Evolutionary conservation across 202 grass and related monocot genomes (phyloP), one percentile per base, ranked within the genome.

Genomic region (Dendrocalamus latiflorus): DNA sequence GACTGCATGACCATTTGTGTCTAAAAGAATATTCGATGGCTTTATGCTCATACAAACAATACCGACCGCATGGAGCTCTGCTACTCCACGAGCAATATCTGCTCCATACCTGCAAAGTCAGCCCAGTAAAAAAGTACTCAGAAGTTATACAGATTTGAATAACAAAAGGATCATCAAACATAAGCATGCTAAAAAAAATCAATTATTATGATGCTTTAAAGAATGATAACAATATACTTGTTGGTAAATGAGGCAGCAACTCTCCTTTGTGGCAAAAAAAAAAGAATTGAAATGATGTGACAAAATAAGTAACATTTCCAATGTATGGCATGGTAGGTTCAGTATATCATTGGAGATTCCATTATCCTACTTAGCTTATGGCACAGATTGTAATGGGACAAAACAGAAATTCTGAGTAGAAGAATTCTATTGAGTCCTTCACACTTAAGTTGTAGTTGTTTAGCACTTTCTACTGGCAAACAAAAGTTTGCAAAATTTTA

Each of bases 21-120:
- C 93, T 69, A 99, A 88, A 70, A 99, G 93, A 84, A 99, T 90
- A 77, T 99, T 99, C 50, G 93, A 99, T 18, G 96, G 96, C 77
- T 99, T 99, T 89, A 99, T 89, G 85, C 89, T 99, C 96, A 99
- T 95, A 84, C 96, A 99, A 83, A 99, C 96, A 90, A 99, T 95
- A 68, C 96, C 93, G 1, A 93, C 93, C 59, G 93, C 89, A 90
- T 99, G 96, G 76, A 99, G 89, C 80, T 99, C 96, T 79, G 86
- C 89, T 49, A 95, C 93, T 70, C 96, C 96, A 93, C 96, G 92
- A 41, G 96, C 89, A 90, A 99, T 93, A 90, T 99, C 96, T 74
- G 93, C 96, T 44, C 96, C 96, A 53, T 99, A 99, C 81, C 96
- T 99, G 58, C 81, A 87, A 89, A 78, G 34, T 15, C 56, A 84